Evolutionary conservation across 2,329 filamentous ascomycete species (phyloP).

Genomic region (Ascochyta clinopodiicola): DNA sequence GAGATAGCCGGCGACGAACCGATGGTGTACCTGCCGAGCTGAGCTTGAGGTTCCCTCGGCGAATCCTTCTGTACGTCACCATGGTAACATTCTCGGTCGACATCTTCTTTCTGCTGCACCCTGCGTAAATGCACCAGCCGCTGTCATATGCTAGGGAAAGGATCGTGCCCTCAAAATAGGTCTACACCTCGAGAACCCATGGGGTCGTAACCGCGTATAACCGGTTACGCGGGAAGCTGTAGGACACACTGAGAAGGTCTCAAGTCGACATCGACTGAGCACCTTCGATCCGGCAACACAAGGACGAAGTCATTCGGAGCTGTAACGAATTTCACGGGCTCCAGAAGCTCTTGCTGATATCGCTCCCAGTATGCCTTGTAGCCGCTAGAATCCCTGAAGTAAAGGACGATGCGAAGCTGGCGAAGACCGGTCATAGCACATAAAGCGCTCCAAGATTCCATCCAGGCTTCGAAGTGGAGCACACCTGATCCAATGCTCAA

Average conservation of each 20-base stretch:
- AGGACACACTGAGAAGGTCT: conserved; percentile 22
- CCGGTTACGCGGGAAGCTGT: conserved; percentile 8
- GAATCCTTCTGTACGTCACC: conserved; percentile 12
- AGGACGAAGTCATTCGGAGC: conserved; percentile 23
- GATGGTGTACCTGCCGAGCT: conserved; percentile 20
- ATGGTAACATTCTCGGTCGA: neutral
- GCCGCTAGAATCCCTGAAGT: conserved; percentile 7
- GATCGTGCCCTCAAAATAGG: neutral
- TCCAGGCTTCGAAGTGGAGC: conserved; percentile 17
- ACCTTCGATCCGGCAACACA: conserved; percentile 23
- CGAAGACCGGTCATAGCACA: conserved; percentile 24
- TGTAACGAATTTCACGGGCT: conserved; percentile 22
- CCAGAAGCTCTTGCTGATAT: conserved; percentile 17
- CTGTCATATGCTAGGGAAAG: neutral
- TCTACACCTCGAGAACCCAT: neutral
- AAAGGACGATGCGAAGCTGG: conserved; percentile 22
- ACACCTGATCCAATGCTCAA: neutral
- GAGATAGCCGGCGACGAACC: conserved; percentile 9
- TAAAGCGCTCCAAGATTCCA: conserved; percentile 24
- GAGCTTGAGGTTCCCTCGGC: conserved; percentile 11
- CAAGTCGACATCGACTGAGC: conserved; percentile 18
- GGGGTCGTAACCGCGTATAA: neutral
- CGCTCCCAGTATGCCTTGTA: conserved; percentile 23
- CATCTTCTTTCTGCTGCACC: neutral
- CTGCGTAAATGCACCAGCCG: neutral